Percentiles rank a stretch among this genome's conserved stretches.
Evolutionary conservation across 2,329 filamentous ascomycete species (phyloP).

Genomic region (Trichoderma harzianum): DNA sequence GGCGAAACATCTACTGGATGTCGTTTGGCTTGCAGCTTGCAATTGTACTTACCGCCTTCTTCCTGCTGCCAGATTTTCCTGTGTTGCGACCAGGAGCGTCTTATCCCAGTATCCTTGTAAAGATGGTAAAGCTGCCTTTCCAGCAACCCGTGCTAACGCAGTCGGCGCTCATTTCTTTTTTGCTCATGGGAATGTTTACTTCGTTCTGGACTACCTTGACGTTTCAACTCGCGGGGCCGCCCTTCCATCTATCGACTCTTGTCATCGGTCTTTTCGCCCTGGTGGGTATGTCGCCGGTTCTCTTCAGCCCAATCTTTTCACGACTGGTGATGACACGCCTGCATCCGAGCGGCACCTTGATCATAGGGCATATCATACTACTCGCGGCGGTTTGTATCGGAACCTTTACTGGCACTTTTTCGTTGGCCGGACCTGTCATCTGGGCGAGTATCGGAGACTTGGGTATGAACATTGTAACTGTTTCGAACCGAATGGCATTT

Average conservation of each 20-base stretch:
- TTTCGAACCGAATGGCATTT: constrained; percentile 68
- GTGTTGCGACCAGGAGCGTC: constrained; percentile 65
- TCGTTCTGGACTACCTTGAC: constrained; percentile 66
- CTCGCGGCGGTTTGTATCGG: constrained; percentile 63
- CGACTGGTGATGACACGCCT: constrained; percentile 64
- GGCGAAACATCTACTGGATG: constrained; percentile 79
- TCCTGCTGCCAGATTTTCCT: constrained; percentile 79
- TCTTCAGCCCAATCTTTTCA: constrained; percentile 64
- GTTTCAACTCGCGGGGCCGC: constrained; percentile 69
- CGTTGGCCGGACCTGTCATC: constrained; percentile 67
- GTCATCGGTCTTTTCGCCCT: constrained; percentile 76
- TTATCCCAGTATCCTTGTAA: constrained; percentile 62
- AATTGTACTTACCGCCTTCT: constrained; percentile 62
- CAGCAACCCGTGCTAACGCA: constrained; percentile 67
- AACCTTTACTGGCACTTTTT: constrained; percentile 63
- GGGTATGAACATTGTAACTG: constrained; percentile 69
- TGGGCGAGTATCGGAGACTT: constrained; percentile 70
- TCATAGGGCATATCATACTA: constrained; percentile 58
- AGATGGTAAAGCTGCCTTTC: constrained; percentile 48
- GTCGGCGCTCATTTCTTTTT: constrained; percentile 63
- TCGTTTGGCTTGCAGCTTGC: constrained; percentile 67
- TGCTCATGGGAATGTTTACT: constrained; percentile 50
- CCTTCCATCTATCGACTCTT: constrained; percentile 62
- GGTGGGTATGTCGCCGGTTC: constrained; percentile 68
- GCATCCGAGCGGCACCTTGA: constrained; percentile 63